Evolutionary conservation across 164 flowering plant species (phyloP), one percentile per base, ranked within the genome.

Genomic region (Macadamia tetraphylla): DNA sequence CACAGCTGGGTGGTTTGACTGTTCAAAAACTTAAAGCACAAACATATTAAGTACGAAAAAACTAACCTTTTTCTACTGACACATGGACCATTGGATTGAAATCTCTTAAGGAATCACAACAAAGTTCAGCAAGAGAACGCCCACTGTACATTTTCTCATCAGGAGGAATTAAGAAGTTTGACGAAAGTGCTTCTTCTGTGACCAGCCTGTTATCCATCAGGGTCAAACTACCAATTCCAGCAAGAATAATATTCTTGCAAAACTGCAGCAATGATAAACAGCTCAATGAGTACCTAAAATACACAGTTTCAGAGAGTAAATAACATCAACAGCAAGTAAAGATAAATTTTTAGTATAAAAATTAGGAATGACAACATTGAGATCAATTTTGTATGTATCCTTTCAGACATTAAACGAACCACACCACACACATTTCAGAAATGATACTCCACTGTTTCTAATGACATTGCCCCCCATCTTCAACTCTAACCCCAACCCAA

Each of bases 181-280:
- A 87, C 31, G 78, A 78, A 35, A 88, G 67, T 23, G 84, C 75
- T 55, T 88, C 92, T 62, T 87, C 89, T 1, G 89, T 85, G 66
- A 84, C 92, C 9, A 62, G 32, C 29, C 96, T 78, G 73, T 90
- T 90, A 76, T 95, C 98, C 80, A 87, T 77, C 71, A 95, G 67
- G 6, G 97, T 90, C 81, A 95, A 69, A 78, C 99, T 95, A 8
- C 99, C 98, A 67, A 95, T 87, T 71, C 99, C 99, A 0, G 99
- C 98, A 40, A 92, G 76, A 46, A 92, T 92, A 82, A 95, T 86
- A 66, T 95, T 92, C 85, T 95, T 95, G 86, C 98, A 95, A 72
- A 95, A 90, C 99, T 95, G 79, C 77, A 75, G 31, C 53, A 75
- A 60, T n/a, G 29, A 35, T 15, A 6, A 31, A 53, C 13, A 52